These are phyloP conservation scores for Candida mattraensis DNA, from an alignment of 805 yeast species.

Conservation along the genomic window DNA sequence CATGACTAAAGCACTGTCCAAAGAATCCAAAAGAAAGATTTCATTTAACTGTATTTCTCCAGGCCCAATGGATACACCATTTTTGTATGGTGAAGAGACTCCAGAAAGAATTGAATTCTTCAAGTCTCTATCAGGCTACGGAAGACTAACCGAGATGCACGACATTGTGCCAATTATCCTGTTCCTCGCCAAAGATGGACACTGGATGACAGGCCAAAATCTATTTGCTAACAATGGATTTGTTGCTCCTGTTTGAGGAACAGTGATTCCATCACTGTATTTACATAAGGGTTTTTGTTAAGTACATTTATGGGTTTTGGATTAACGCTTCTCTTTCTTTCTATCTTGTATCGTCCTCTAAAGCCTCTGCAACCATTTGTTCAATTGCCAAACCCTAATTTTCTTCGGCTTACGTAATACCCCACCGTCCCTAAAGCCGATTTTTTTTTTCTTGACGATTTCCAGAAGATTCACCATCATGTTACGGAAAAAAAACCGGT, in stretches of 20 bases:
- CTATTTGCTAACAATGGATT: constrained; percentile 64
- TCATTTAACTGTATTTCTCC: constrained; percentile 60
- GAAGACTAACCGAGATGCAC: constrained; percentile 53
- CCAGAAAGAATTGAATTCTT: constrained; percentile 51
- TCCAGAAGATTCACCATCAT: constrained; percentile 4
- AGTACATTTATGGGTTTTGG: no score
- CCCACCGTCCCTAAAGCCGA: no score
- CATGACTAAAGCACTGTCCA: constrained; percentile 53
- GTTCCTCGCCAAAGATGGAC: constrained; percentile 62
- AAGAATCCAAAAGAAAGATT: constrained; percentile 50
- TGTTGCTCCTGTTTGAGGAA: constrained; percentile 54
- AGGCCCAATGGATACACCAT: constrained; percentile 69
- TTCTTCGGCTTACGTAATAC: no score
- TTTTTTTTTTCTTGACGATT: constrained; percentile 1
- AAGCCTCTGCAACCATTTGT: no score
- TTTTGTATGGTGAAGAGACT: constrained; percentile 61
- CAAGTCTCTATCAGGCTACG: constrained; percentile 49
- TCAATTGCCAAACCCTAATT: no score
- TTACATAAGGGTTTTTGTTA: no score
- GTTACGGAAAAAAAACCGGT: not conserved
- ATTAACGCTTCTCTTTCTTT: no score
- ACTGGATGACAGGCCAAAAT: constrained; percentile 73
- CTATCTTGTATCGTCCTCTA: no score
- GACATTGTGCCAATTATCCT: constrained; percentile 66
- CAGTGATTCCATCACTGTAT: no score